These are phyloP conservation scores for Corchorus olitorius DNA, from an alignment of 345 rosid genomes.

Conservation along the genomic window DNA sequence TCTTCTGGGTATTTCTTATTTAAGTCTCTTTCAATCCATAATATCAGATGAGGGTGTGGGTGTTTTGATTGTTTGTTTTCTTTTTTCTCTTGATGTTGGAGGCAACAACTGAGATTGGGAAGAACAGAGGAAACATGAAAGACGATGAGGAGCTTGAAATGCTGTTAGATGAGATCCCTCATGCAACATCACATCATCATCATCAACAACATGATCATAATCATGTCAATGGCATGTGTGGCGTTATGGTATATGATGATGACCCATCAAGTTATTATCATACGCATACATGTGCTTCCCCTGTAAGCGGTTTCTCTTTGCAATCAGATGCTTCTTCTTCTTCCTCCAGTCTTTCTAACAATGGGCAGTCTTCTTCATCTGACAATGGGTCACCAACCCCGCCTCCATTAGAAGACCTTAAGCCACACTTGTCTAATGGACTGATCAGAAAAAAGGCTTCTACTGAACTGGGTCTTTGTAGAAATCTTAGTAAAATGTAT, in stretches of 20 bases:
- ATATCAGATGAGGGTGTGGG: conserved; percentile 24
- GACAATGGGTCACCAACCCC: conserved; percentile 41
- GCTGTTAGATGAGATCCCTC: conserved; percentile 37
- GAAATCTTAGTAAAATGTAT: conserved; percentile 26
- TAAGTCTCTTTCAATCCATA: conserved; percentile 13
- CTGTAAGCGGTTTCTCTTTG: conserved; percentile 39
- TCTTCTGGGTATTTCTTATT: conserved; percentile 22
- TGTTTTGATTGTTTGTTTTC: conserved; percentile 21
- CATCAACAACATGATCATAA: conserved; percentile 19
- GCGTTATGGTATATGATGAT: conserved; percentile 20
- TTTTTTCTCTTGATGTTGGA: conserved; percentile 12
- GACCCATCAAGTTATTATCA: conserved; percentile 18
- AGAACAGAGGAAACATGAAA: conserved; percentile 18
- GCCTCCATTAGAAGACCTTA: conserved; percentile 33
- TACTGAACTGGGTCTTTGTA: conserved; percentile 26
- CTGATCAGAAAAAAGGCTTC: conserved; percentile 7
- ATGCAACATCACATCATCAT: conserved; percentile 27
- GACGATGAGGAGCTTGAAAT: conserved; percentile 31
- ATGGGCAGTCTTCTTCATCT: conserved; percentile 40
- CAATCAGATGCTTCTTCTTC: conserved; percentile 39
- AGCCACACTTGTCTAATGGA: conserved; percentile 16
- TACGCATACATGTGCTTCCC: conserved; percentile 27
- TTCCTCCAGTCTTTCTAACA: conserved; percentile 35
- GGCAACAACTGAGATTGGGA: conserved; percentile 1
- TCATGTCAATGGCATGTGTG: conserved; percentile 22